Evolutionary conservation across 345 rosid genomes (phyloP).

Genomic region (Citrus cavaleriei): DNA sequence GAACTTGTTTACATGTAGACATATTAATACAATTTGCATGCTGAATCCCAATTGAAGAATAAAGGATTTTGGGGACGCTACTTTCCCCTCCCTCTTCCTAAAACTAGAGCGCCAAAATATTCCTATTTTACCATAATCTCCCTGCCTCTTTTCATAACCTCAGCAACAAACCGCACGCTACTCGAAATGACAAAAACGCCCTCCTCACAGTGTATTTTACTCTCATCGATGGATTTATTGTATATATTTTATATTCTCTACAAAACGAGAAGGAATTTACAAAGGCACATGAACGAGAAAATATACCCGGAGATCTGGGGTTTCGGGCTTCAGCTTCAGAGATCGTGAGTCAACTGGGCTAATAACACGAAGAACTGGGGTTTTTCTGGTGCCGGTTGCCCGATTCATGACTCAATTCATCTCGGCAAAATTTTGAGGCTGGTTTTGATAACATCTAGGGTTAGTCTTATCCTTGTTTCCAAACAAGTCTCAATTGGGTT

Average conservation of each 20-base stretch:
- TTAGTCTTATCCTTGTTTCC: not conserved
- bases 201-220: not conserved
- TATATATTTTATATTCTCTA: too few relatives aligned
- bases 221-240: too few relatives aligned
- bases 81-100: not conserved
- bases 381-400: too few relatives aligned
- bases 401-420: not conserved
- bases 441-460: not conserved
- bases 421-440: not conserved
- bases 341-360: not conserved
- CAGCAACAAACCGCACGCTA: not conserved
- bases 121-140: constrained; percentile 1
- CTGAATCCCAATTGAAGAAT: too few relatives aligned
- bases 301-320: not conserved
- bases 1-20: not conserved
- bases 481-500: not conserved
- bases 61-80: too few relatives aligned
- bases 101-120: constrained; percentile 21
- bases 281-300: not conserved
- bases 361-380: not conserved
- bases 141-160: not conserved
- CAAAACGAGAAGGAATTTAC: not conserved
- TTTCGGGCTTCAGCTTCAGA: too few relatives aligned
- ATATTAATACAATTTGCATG: too few relatives aligned
- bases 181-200: not conserved